Evolutionary conservation across 257 asterid genomes (phyloP).

Genomic region (Lavandula angustifolia): DNA sequence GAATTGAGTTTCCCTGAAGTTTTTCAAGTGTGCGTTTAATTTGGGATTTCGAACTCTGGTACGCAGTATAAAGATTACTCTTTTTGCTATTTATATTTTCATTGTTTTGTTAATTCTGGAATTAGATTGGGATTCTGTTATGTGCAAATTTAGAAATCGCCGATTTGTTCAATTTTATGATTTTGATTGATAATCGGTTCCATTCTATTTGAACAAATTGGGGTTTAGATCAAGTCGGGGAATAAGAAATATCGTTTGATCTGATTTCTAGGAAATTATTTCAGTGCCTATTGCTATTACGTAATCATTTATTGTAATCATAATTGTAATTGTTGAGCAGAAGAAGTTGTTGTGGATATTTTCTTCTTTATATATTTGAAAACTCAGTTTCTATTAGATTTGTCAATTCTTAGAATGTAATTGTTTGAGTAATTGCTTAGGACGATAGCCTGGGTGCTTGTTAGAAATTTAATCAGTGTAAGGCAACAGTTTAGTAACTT

Average conservation of each 20-base stretch:
- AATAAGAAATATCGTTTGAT: too few species aligned
- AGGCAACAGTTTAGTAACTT: neutral
- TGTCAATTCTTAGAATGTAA: constrained; percentile 16
- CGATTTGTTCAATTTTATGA: constrained; percentile 19
- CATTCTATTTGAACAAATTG: neutral
- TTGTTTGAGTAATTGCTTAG: neutral
- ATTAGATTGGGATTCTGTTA: constrained; percentile 13
- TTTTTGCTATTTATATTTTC: neutral
- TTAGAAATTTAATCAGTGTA: neutral
- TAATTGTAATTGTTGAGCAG: neutral
- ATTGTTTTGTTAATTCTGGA: constrained; percentile 1
- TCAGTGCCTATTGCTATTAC: neutral
- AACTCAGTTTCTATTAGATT: neutral
- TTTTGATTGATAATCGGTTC: constrained; percentile 24
- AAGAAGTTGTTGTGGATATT: constrained; percentile 20
- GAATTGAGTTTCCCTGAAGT: constrained; percentile 21
- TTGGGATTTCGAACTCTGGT: constrained; percentile 34
- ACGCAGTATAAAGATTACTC: constrained; percentile 1
- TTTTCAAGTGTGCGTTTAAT: constrained; percentile 15
- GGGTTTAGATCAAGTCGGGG: constrained; percentile 29
- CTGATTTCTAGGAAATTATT: neutral
- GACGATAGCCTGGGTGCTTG: constrained; percentile 10
- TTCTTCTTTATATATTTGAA: neutral
- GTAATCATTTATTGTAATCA: constrained; percentile 1
- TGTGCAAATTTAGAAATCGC: constrained; percentile 11